phyloP scores from a whole-genome alignment of 2,329 filamentous ascomycete species.

The Penicillium sp. region DNA sequence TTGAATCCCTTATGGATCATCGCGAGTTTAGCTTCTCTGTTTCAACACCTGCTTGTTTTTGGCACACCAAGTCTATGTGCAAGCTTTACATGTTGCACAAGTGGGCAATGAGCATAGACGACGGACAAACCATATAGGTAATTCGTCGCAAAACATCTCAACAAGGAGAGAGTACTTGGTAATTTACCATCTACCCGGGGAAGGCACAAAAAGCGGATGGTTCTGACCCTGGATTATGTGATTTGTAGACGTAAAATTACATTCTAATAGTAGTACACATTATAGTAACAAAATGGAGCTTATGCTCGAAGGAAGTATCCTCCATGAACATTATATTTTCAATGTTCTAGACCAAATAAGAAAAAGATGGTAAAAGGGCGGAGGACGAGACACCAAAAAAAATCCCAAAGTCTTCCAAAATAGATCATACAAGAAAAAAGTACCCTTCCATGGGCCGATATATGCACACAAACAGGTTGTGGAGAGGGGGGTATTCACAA shows the following conservation, averaged over 20 bases:
- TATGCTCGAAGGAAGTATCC: neutral
- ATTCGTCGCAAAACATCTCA: too few relatives aligned
- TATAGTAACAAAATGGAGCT: neutral
- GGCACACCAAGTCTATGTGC: too few relatives aligned
- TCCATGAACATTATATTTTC: conserved; percentile 8
- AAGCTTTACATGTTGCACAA: too few relatives aligned
- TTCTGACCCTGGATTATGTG: too few relatives aligned
- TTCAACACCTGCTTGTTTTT: too few relatives aligned
- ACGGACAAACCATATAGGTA: too few relatives aligned
- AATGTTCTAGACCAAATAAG: conserved; percentile 14
- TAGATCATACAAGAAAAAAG: conserved; percentile 3
- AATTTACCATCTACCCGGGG: too few relatives aligned
- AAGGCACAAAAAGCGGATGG: too few relatives aligned
- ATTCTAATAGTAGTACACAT: neutral
- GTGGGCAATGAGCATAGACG: too few relatives aligned
- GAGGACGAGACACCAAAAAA: conserved; percentile 3
- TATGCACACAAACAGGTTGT: conserved; percentile 16
- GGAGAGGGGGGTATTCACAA: conserved; percentile 15
- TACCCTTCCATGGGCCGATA: conserved; percentile 14
- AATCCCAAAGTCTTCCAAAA: neutral
- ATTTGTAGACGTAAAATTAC: neutral
- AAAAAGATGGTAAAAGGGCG: conserved; percentile 9
- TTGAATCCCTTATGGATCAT: too few relatives aligned
- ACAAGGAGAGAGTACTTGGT: too few relatives aligned
- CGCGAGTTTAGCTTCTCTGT: too few relatives aligned